Percentiles rank a stretch among this genome's conserved stretches.
Conservation (phyloP, 306 rosid species). For the Boehmeria nivea region DNA sequence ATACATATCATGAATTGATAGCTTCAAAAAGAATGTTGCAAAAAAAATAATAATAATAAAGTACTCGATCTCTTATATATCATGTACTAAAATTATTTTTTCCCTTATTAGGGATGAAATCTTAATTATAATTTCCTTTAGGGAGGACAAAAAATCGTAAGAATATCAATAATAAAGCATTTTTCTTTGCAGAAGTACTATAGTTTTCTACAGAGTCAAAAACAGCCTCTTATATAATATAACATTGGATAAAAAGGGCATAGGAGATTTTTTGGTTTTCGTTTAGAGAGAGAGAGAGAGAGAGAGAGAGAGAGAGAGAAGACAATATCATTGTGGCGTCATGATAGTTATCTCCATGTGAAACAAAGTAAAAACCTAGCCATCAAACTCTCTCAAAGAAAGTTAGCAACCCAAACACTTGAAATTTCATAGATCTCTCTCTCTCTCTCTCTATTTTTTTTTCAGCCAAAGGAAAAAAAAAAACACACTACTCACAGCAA, state of each 20-base stretch:
- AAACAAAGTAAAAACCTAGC: slow-evolving; percentile 15
- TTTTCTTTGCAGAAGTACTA: no score
- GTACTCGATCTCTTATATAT: no score
- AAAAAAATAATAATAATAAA: no score
- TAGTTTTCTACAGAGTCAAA: slow-evolving; percentile 30
- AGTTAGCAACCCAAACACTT: slow-evolving; percentile 8
- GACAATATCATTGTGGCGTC: slow-evolving; percentile 31
- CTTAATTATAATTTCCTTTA: no score
- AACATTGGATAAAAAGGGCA: slow-evolving; percentile 2
- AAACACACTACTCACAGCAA: slow-evolving; percentile 43
- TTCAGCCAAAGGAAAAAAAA: slow-evolving; percentile 34
- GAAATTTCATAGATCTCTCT: slow-evolving; percentile 29
- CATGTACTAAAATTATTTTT: no score
- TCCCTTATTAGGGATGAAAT: no score
- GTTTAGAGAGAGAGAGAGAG: slow-evolving; percentile 10
- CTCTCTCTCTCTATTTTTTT: slow-evolving; percentile 3
- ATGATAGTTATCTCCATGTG: slow-evolving; percentile 30
- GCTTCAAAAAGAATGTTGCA: no score
- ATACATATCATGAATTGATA: no score
- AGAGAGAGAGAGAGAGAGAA: slow-evolving; percentile 10
- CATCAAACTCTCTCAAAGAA: not conserved
- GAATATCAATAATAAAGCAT: no score
- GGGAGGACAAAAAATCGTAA: no score
- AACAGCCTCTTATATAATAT: slow-evolving; percentile 16
- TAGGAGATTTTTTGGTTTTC: slow-evolving; percentile 19